Evolutionary conservation across 2,329 filamentous ascomycete genomes (phyloP), one percentile per base, ranked within the genome.

Genomic region (Alternaria triticina): DNA sequence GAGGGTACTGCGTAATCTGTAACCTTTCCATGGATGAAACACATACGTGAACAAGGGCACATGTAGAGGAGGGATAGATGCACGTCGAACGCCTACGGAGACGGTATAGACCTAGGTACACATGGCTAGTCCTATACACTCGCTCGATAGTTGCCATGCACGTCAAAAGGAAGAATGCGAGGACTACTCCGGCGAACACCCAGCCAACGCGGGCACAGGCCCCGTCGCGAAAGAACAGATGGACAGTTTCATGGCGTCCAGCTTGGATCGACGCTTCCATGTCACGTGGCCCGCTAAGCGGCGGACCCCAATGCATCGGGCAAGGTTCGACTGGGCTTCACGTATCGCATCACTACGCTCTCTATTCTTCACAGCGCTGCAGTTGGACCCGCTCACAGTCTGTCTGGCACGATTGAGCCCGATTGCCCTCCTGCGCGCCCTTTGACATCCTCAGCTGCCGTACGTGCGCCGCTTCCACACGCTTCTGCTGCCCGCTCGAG

Each of bases 361-460:
- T 73, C 73, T 79, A 79, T 79, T 79, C 74, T 79, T 79, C 71
- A 64, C 70, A 65, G 70, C 74, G 66, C 72, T 69, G 67, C 70
- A 66, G 60, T 74, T 72, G 72, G 74, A 67, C 65, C 68, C 62
- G 64, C 66, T 43, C 62, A 47, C 60, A 36, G 44, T 54, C 69
- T 57, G 59, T 65, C 68, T 68, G 56, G 65, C 70, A 67, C 75
- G 75, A 78, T 77, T 79, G 75, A 76, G 70, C 70, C 61, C 57
- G 68, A 69, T 65, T 71, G 72, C 61, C 69, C 69, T 70, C 65
- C 75, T 68, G 69, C 71, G 67, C 68, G 57, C 61, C 52, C 64
- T 62, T 64, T 65, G 60, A 52, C 68, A 54, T 50, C 59, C 54
- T 64, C 64, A 54, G 58, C 67, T 59, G 61, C 61, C 67, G 74